These are phyloP conservation scores for Coemansia sp. DNA, from an alignment of 192 early-diverging fungal genomes.

Conservation along the genomic window DNA sequence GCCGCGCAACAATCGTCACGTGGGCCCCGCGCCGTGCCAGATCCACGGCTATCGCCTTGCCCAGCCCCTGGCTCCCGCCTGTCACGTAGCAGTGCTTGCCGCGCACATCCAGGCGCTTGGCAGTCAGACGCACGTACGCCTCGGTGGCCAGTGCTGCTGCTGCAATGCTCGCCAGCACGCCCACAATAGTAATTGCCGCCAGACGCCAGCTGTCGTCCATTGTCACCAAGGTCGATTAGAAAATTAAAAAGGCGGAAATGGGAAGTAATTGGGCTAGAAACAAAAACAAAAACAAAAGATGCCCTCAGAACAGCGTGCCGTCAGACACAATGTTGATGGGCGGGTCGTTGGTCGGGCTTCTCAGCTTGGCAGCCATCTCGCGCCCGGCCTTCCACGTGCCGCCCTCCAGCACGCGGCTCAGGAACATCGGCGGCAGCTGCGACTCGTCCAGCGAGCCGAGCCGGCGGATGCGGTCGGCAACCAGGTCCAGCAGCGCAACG, in stretches of 20 bases:
- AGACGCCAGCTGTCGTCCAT: slow-evolving; percentile 47
- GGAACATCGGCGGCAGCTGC: slow-evolving; percentile 60
- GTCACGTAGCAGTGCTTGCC: slow-evolving; percentile 73
- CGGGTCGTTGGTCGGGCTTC: slow-evolving; percentile 82
- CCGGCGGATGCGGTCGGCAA: slow-evolving; percentile 65
- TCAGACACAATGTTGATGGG: slow-evolving; percentile 89
- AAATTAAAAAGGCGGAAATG: too few relatives aligned
- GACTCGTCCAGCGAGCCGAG: slow-evolving; percentile 42
- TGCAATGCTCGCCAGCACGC: slow-evolving; percentile 29
- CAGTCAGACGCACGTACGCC: slow-evolving; percentile 18
- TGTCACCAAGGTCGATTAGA: background rate
- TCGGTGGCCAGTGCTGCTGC: slow-evolving; percentile 16
- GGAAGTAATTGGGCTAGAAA: too few relatives aligned
- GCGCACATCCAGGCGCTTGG: slow-evolving; percentile 40
- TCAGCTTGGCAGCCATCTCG: slow-evolving; percentile 76
- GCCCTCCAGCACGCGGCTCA: slow-evolving; percentile 87
- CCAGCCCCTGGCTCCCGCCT: slow-evolving; percentile 74
- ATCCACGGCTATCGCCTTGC: slow-evolving; percentile 63
- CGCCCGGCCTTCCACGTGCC: slow-evolving; percentile 95
- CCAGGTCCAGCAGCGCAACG: slow-evolving; percentile 74
- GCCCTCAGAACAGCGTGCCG: slow-evolving; percentile 75
- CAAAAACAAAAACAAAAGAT: background rate
- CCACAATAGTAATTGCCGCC: slow-evolving; percentile 23
- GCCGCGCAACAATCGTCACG: slow-evolving; percentile 67
- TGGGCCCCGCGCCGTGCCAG: slow-evolving; percentile 68